A percentile compares a stretch with the other conserved stretches of the same genome.
Evolutionary conservation across 495 filamentous ascomycete species (phyloP).

Genomic region (Tuber melanosporum): DNA sequence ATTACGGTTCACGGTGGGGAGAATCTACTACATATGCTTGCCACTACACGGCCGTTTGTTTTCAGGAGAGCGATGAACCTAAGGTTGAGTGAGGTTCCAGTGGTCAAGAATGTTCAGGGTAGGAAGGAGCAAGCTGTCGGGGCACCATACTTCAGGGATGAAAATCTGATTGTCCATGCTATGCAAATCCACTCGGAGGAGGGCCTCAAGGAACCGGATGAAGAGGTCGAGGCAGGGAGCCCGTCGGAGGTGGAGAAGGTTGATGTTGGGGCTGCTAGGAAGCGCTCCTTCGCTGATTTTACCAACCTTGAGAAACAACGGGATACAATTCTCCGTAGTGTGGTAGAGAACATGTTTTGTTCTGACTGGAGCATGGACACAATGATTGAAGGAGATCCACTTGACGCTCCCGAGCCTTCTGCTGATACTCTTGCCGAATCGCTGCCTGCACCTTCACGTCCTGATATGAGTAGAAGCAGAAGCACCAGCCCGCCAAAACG

Average conservation of each 20-base stretch:
- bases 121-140: neutral
- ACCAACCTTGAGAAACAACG: conserved; percentile 11
- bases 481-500: conserved; percentile 10
- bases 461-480: neutral
- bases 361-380: conserved; percentile 40
- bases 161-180: conserved; percentile 35
- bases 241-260: conserved; percentile 3
- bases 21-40: conserved; percentile 71
- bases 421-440: neutral
- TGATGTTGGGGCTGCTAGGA: conserved; percentile 5
- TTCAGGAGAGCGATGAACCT: conserved; percentile 76
- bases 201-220: neutral
- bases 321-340: conserved; percentile 20
- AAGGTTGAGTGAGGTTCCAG: conserved; percentile 56
- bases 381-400: conserved; percentile 19
- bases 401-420: neutral
- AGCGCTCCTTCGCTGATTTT: conserved; percentile 29
- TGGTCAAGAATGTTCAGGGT: neutral
- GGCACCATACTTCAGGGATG: conserved; percentile 32
- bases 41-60: conserved; percentile 78
- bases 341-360: conserved; percentile 39
- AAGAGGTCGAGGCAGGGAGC: conserved; percentile 2
- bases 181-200: conserved; percentile 32
- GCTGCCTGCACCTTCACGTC: neutral
- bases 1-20: conserved; percentile 69